These are phyloP conservation scores for Coemansia sp. DNA, from an alignment of 192 early-diverging fungal genomes.

Conservation along the genomic window DNA sequence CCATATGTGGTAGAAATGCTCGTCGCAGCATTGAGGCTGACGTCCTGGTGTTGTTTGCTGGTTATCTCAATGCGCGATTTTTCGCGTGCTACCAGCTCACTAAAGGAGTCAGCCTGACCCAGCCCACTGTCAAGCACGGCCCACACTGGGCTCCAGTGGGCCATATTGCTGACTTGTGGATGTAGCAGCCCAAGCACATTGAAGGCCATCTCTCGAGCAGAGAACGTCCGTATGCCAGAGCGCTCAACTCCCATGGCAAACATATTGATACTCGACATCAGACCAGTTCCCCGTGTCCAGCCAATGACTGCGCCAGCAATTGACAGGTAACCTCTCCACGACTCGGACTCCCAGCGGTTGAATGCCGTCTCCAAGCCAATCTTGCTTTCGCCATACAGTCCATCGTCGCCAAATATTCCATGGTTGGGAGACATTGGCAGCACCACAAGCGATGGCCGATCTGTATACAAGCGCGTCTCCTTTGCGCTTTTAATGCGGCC, in stretches of 20 bases:
- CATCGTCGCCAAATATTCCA: conserved; percentile 85
- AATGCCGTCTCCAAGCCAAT: conserved; percentile 81
- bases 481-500: conserved; percentile 83
- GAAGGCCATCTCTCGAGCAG: conserved; percentile 89
- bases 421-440: conserved; percentile 94
- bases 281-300: conserved; percentile 91
- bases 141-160: conserved; percentile 73
- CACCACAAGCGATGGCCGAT: conserved; percentile 77
- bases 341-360: conserved; percentile 87
- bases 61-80: not conserved
- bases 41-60: too few species aligned
- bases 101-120: conserved; percentile 42
- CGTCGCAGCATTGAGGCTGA: not conserved
- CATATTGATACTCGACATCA: conserved; percentile 87
- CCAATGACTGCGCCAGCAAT: conserved; percentile 89
- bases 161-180: conserved; percentile 59
- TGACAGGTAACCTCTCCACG: conserved; percentile 79
- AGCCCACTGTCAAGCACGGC: conserved; percentile 86
- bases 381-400: conserved; percentile 94
- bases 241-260: conserved; percentile 77
- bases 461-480: conserved; percentile 57
- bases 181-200: conserved; percentile 86
- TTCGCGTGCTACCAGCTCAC: not conserved
- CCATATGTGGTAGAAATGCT: not conserved
- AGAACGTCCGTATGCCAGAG: conserved; percentile 83